Evolutionary conservation across 2,329 filamentous ascomycete genomes (phyloP).

Genomic region (Knufia petricola): DNA sequence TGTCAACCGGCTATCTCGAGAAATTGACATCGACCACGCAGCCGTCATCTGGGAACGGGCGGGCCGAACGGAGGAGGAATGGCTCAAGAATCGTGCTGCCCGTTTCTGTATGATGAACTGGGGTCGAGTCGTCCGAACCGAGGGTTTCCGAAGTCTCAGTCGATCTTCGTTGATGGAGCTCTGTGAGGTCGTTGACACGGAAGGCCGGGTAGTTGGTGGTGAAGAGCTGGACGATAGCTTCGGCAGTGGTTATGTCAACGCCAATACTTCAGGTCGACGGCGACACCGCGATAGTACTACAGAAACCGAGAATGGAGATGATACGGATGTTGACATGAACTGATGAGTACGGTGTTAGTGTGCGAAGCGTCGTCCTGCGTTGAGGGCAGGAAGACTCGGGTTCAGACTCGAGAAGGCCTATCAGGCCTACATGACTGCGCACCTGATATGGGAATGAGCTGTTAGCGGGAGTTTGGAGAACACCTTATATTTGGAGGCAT

Average conservation of each 20-base stretch:
- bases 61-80: slow-evolving; percentile 80
- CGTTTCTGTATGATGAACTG: slow-evolving; percentile 86
- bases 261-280: slow-evolving; percentile 23
- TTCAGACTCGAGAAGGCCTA: not conserved
- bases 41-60: slow-evolving; percentile 96
- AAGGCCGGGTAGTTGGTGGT: slow-evolving; percentile 81
- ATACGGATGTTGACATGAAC: slow-evolving; percentile 38
- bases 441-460: not conserved
- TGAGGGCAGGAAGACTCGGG: too few relatives aligned
- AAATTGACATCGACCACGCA: slow-evolving; percentile 88
- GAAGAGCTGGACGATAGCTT: slow-evolving; percentile 62
- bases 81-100: slow-evolving; percentile 81
- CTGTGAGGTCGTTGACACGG: slow-evolving; percentile 84
- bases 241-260: slow-evolving; percentile 27
- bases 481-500: too few relatives aligned
- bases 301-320: slow-evolving; percentile 36
- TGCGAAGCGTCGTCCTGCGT: too few relatives aligned
- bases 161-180: slow-evolving; percentile 76
- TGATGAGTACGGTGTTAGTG: slow-evolving; percentile 11
- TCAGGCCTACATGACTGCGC: not conserved
- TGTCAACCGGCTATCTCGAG: slow-evolving; percentile 78
- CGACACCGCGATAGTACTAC: slow-evolving; percentile 26
- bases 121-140: slow-evolving; percentile 84
- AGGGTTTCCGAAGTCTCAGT: slow-evolving; percentile 73
- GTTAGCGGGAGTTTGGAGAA: not conserved